Evolutionary conservation across 1,284 basidiomycete genomes (phyloP).

Genomic region (Somion occarium): DNA sequence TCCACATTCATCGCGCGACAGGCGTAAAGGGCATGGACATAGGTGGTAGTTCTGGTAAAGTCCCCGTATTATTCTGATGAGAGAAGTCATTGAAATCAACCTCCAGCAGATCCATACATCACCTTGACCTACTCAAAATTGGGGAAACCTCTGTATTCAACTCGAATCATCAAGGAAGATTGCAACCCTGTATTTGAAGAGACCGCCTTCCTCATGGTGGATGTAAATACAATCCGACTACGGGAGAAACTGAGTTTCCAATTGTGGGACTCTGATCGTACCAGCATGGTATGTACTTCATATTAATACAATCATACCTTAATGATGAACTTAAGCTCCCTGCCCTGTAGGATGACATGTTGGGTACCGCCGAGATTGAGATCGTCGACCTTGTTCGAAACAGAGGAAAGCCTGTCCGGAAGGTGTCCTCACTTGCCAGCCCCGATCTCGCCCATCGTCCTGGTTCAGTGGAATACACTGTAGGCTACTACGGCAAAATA

Average conservation of each 20-base stretch:
- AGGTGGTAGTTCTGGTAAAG: constrained; percentile 54
- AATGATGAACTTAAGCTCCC: background rate
- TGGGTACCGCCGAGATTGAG: constrained; percentile 29
- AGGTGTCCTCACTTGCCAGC: constrained; percentile 23
- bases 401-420: constrained; percentile 26
- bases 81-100: background rate
- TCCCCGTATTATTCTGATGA: constrained; percentile 20
- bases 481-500: constrained; percentile 64
- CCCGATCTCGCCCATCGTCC: constrained; percentile 25
- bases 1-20: constrained; percentile 63
- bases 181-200: constrained; percentile 76
- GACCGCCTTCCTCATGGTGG: constrained; percentile 65
- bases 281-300: constrained; percentile 33
- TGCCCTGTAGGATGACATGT: constrained; percentile 28
- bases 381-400: constrained; percentile 29
- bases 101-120: constrained; percentile 32
- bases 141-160: constrained; percentile 70
- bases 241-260: constrained; percentile 65
- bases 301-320: background rate
- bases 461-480: constrained; percentile 38
- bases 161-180: constrained; percentile 64
- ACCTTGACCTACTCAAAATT: constrained; percentile 30
- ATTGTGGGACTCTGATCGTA: constrained; percentile 74
- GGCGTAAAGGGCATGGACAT: constrained; percentile 61
- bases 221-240: constrained; percentile 64